Percentiles rank a stretch among this genome's conserved stretches.
These are phyloP conservation scores for Brassica juncea DNA, from an alignment of 345 rosid genomes.

Conservation along the genomic window DNA sequence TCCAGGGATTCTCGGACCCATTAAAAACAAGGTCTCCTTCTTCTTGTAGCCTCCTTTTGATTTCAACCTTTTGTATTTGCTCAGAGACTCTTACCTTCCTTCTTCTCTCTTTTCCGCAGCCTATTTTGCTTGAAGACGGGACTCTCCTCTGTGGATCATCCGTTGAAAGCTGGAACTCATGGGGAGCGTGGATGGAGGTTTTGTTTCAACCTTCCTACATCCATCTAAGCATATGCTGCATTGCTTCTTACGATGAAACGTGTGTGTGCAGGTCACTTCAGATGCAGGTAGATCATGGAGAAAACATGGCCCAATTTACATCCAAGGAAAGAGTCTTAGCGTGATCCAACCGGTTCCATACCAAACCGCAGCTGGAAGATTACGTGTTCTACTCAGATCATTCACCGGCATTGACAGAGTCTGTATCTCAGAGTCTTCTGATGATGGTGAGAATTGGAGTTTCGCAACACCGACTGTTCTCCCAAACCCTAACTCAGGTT, in stretches of 20 bases:
- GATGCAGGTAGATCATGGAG: slow-evolving; percentile 81
- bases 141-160: slow-evolving; percentile 85
- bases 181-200: slow-evolving; percentile 99
- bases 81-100: not conserved
- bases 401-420: slow-evolving; percentile 61
- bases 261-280: slow-evolving; percentile 58
- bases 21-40: slow-evolving; percentile 72
- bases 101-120: slow-evolving; percentile 50
- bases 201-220: not conserved
- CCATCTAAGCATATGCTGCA: not conserved
- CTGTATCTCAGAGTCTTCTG: slow-evolving; percentile 76
- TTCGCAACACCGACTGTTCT: slow-evolving; percentile 68
- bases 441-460: slow-evolving; percentile 74
- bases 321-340: slow-evolving; percentile 62
- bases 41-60: slow-evolving; percentile 3
- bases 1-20: slow-evolving; percentile 84
- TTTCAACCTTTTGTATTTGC: not conserved
- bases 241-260: not conserved
- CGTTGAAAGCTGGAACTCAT: slow-evolving; percentile 92
- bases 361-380: slow-evolving; percentile 55
- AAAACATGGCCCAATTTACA: slow-evolving; percentile 78
- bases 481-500: slow-evolving; percentile 96
- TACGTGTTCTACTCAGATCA: slow-evolving; percentile 68
- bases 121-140: slow-evolving; percentile 72
- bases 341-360: slow-evolving; percentile 96